Conservation (phyloP, 352 stramenopile species). For the Hyaloperonospora brassicae region DNA sequence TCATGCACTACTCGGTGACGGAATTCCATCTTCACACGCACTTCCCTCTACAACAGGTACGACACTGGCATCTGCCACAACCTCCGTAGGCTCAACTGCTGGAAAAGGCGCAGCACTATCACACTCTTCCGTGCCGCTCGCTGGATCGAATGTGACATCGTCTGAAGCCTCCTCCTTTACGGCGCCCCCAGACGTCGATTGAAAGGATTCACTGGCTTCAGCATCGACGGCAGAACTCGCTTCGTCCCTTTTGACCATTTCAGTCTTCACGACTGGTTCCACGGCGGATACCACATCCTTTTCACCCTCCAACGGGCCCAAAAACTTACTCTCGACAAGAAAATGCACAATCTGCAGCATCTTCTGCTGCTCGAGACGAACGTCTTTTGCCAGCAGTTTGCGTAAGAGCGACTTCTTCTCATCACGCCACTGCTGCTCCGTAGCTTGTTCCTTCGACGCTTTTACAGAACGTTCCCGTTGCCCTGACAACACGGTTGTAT, state of each 20-base stretch:
- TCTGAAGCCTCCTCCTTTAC: conserved; percentile 24
- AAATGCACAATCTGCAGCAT: conserved; percentile 73
- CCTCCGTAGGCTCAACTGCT: conserved; percentile 3
- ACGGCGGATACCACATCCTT: conserved; percentile 5
- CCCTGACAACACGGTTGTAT: conserved; percentile 26
- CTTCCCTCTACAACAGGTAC: conserved; percentile 18
- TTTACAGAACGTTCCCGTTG: conserved; percentile 24
- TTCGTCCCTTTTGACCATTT: conserved; percentile 18
- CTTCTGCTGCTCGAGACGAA: conserved; percentile 56
- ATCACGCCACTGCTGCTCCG: conserved; percentile 53
- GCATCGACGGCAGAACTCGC: background rate
- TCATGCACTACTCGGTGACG: conserved; percentile 5
- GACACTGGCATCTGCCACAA: conserved; percentile 9
- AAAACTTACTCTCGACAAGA: conserved; percentile 53
- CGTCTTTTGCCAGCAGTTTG: conserved; percentile 67
- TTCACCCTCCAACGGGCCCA: conserved; percentile 22
- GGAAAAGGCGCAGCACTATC: conserved; percentile 6
- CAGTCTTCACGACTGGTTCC: conserved; percentile 14
- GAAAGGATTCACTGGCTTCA: conserved; percentile 26
- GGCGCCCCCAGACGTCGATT: conserved; percentile 12
- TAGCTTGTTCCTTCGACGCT: conserved; percentile 33
- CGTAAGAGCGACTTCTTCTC: conserved; percentile 64
- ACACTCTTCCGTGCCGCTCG: conserved; percentile 4
- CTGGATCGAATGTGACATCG: conserved; percentile 9
- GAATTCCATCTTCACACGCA: conserved; percentile 19